Evolutionary conservation across 2,329 filamentous ascomycete species (phyloP), one percentile per base, ranked within the genome.

Genomic region (Aspergillus aculeatinus): DNA sequence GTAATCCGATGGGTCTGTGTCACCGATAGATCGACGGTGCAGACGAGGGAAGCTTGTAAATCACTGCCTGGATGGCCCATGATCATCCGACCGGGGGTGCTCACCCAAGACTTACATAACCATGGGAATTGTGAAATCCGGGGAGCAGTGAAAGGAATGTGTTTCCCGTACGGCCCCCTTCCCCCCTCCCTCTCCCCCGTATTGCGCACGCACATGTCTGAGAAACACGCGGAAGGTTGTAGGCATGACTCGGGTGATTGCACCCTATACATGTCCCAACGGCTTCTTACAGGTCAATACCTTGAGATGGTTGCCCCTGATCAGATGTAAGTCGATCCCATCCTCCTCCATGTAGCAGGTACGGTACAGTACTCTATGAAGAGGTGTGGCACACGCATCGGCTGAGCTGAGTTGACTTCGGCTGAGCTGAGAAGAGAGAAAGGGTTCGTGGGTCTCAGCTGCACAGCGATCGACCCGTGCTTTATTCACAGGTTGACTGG

Each of bases 111-210:
- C 58, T 63, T 60, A 60, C 55, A 51, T 58, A 57, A 60, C 44
- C 21, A 55, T 16, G 25, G 48, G 48, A 21, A 29, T 10, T 16
- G 23, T 57, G 51, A 51, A 56, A 50, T 62, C 62, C 35, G 60
- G 62, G 62, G 60, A 44, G 48, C 58, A 59, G 61, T 55, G 61
- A n/a, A 7, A 42, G 39, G 61, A 61, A 64, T 63, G 63, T 58
- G 29, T 58, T 16, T 29, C 16, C 35, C 35, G 25, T 27, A 27
- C 25, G 12, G 12, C 6, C 23, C 21, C 23, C 16, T 35, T n/a
- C 35, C 9, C 33, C 12, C 16, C 35, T 6, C 23, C 23, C 23
- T 23, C 23, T 23, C 12, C 12, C 5, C 39, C 39, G 16, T 42
- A 27, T 51, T 58, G 57, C 44, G 39, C 54, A 55, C 54, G 48